A percentile compares a stretch with the other conserved stretches of the same genome.
These are phyloP conservation scores for Lactifluus volemus DNA, from an alignment of 768 basidiomycete genomes.

Conservation along the genomic window DNA sequence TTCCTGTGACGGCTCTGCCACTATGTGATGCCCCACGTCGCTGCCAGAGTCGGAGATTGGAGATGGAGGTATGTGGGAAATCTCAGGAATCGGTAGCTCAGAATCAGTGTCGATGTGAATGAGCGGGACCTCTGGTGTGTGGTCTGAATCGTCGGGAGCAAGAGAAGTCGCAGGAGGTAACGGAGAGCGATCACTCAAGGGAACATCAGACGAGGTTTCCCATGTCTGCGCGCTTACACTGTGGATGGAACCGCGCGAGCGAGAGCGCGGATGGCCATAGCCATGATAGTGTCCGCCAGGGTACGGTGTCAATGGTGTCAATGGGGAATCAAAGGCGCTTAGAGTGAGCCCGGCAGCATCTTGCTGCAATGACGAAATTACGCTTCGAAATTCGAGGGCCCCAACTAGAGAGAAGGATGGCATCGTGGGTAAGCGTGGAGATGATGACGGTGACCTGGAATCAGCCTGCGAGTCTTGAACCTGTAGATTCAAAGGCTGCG, in stretches of 20 bases:
- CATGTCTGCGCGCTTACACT: constrained; percentile 35
- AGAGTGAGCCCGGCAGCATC: constrained; percentile 56
- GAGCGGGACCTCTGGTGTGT: constrained; percentile 10
- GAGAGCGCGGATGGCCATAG: constrained; percentile 26
- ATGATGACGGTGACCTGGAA: constrained; percentile 33
- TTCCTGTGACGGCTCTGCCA: constrained; percentile 36
- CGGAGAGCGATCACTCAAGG: constrained; percentile 43
- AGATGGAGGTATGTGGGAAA: constrained; percentile 46
- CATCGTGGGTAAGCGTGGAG: constrained; percentile 41
- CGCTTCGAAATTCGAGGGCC: constrained; percentile 91
- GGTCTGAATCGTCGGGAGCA: constrained; percentile 2
- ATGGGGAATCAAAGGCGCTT: constrained; percentile 52
- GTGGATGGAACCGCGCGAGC: constrained; percentile 27
- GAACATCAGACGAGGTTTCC: constrained; percentile 43
- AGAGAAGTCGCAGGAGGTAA: constrained; percentile 26
- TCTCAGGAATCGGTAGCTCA: constrained; percentile 34
- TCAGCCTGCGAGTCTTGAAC: constrained; percentile 36
- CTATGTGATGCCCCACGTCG: constrained; percentile 37
- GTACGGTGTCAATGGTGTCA: constrained; percentile 68
- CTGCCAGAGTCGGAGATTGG: constrained; percentile 38
- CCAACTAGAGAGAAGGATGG: constrained; percentile 89
- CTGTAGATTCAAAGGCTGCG: constrained; percentile 35
- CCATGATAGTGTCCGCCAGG: constrained; percentile 66
- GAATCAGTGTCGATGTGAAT: constrained; percentile 18
- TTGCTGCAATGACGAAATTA: constrained; percentile 69